These are phyloP conservation scores for Podospora pseudoanserina DNA, from an alignment of 495 filamentous ascomycete species.

Conservation along the genomic window DNA sequence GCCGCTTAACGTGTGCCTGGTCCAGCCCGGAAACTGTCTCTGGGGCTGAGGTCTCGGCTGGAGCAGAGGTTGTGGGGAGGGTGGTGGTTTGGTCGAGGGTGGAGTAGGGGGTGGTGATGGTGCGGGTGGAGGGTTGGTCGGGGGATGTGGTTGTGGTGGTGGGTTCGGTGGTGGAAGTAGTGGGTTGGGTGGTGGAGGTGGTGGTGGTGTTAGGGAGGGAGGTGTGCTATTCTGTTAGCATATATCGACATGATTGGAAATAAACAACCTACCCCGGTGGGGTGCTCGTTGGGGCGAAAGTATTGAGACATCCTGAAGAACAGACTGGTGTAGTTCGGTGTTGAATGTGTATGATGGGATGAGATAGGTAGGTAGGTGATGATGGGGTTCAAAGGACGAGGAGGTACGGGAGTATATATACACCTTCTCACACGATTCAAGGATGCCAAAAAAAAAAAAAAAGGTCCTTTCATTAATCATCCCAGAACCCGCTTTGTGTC, in stretches of 20 bases:
- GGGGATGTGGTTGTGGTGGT: no score
- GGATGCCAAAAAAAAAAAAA: background rate
- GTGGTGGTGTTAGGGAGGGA: background rate
- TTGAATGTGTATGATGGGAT: no score
- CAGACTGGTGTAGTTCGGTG: no score
- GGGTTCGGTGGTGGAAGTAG: background rate
- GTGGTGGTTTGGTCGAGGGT: background rate
- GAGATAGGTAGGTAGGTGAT: no score
- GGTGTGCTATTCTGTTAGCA: background rate
- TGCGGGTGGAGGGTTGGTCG: background rate
- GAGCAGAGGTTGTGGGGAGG: background rate
- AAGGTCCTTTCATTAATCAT: background rate
- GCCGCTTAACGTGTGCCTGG: no score
- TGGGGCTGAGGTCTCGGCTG: background rate
- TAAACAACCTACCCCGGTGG: no score
- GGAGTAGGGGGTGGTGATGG: background rate
- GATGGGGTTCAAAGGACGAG: no score
- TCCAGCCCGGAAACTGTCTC: background rate
- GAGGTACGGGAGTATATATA: no score
- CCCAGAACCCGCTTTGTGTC: background rate
- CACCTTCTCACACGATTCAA: no score
- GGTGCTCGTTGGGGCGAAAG: no score
- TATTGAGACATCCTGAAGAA: no score
- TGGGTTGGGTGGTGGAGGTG: background rate
- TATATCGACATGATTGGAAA: no score